Conservation (phyloP, 176 grass and related monocot species). For the Lolium rigidum region DNA sequence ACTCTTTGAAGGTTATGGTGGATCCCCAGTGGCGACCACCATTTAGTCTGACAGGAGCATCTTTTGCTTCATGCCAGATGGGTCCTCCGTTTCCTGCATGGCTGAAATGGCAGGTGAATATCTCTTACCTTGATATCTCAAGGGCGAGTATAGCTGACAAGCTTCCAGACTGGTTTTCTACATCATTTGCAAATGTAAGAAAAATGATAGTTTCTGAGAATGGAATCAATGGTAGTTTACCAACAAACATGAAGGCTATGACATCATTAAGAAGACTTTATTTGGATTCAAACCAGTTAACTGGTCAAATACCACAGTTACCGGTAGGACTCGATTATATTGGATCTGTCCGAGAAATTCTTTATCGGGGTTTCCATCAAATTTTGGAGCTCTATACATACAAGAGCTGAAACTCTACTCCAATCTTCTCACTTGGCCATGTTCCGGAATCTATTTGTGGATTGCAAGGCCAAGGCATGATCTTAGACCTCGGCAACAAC, state of each 20-base stretch:
- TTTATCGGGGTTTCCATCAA: neutral
- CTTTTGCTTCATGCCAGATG: slow-evolving; percentile 31
- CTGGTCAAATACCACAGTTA: neutral
- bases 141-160: slow-evolving; percentile 17
- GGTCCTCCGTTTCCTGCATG: slow-evolving; percentile 44
- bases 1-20: neutral
- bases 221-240: neutral
- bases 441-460: neutral
- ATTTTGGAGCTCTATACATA: neutral
- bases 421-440: neutral
- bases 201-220: neutral
- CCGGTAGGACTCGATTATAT: neutral
- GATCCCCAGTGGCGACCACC: slow-evolving; percentile 30
- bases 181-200: neutral
- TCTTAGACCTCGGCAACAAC: neutral
- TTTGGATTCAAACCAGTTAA: slow-evolving; percentile 24
- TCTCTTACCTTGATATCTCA: neutral
- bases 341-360: neutral
- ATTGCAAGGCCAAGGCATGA: neutral
- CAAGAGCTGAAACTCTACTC: neutral
- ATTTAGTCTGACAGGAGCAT: neutral
- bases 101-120: slow-evolving; percentile 18
- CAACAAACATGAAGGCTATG: neutral
- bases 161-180: slow-evolving; percentile 47
- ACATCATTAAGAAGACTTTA: neutral